phyloP scores from a whole-genome alignment of 441 rosid genomes.

The Pelargonium australe region DNA sequence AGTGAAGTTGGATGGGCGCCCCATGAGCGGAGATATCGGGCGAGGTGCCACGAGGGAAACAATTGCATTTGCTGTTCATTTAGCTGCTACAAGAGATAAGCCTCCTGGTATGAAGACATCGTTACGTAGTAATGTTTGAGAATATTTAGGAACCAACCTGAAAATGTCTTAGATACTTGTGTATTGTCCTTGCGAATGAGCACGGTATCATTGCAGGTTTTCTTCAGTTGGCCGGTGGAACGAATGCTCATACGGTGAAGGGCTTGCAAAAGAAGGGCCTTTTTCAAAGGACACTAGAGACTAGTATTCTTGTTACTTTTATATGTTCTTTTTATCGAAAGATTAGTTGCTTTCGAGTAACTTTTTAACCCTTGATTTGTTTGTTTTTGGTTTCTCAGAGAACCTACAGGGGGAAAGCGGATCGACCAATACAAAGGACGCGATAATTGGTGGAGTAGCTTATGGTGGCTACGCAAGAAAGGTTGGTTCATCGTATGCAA shows the following conservation, averaged over 20 bases:
- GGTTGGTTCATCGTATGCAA: conserved; percentile 21
- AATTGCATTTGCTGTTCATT: conserved; percentile 38
- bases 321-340: background rate
- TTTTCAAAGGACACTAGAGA: conserved; percentile 27
- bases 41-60: conserved; percentile 55
- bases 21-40: conserved; percentile 70
- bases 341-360: background rate
- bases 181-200: too few species aligned
- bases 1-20: conserved; percentile 57
- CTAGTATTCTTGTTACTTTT: conserved; percentile 16
- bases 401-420: conserved; percentile 13
- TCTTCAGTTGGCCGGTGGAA: conserved; percentile 59
- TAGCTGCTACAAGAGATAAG: conserved; percentile 40
- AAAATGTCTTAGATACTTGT: too few species aligned
- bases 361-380: background rate
- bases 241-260: conserved; percentile 46
- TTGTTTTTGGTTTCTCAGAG: background rate
- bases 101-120: conserved; percentile 33
- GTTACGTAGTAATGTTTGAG: background rate
- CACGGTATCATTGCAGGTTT: conserved; percentile 29
- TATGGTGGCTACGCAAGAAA: conserved; percentile 64
- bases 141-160: too few species aligned
- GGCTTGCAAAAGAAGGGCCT: conserved; percentile 44
- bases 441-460: conserved; percentile 50
- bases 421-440: conserved; percentile 12